Evolutionary conservation across 192 early-diverging fungal genomes (phyloP), one percentile per base, ranked within the genome.

Genomic region (Gryganskiella cystojenkinii): DNA sequence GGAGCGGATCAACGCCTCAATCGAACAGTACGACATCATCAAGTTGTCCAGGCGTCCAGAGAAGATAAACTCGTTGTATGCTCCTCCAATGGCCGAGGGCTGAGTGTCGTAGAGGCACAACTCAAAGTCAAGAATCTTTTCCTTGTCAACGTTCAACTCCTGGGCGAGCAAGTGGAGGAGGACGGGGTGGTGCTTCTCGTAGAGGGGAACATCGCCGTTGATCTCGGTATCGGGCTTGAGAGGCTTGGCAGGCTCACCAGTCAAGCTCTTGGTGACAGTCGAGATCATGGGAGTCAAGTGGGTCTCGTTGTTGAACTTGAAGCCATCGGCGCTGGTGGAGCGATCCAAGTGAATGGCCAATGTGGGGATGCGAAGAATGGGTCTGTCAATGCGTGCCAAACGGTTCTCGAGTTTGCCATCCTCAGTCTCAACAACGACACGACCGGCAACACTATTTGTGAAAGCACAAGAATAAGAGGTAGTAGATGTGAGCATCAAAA

Each of bases 311-410:
- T 98, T 99, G 82, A 94, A 97, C 65, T 92, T 94, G 87, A 98
- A 95, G 37, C 82, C 90, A 3, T 93, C 90, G 7, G 82, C 82
- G 79, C 84, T 83, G 52, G 92, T 90, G 52, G 81, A 70, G 53
- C 95, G 89, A 71, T 99, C 96, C 69, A 99, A 84, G 73, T 99
- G 97, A 75, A 99, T 99, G 40, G 97, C 98, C 51, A 99, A 84
- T 17, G 95, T 97, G 30, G 98, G 98, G 59, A 99, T 94, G 61
- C 96, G 90, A 65, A 99, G 85, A 55, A 99, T 95, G 9, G 98
- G 93, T 55, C 87, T 88, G 30, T 93, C 87, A 55, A 99, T 89
- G 37, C 87, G 76, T 45, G 97, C 92, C 30, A 99, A 86, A 1
- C 86, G 88, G 71, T 91, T 89, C 54, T 86, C 85, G 70, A 91